A percentile compares a stretch with the other conserved stretches of the same genome.
Conservation (phyloP, 257 asterid species). For the Rehmannia glutinosa region DNA sequence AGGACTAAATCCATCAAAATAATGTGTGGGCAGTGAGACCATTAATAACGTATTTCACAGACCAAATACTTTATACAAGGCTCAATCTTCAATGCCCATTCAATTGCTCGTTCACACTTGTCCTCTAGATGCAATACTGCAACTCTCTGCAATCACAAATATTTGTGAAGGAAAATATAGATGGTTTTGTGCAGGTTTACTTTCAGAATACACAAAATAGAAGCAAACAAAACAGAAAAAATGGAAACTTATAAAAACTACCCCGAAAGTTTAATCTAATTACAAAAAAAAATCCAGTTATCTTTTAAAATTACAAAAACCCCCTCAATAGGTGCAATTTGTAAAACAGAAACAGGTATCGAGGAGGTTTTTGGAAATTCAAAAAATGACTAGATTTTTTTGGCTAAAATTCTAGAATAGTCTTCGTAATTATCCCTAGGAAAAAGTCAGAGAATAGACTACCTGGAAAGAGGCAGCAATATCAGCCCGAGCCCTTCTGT, state of each 20-base stretch:
- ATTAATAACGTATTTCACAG: conserved; percentile 2
- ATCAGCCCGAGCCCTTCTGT: conserved; percentile 81
- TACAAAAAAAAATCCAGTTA: no score
- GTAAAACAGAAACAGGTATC: no score
- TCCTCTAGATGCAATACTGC: conserved; percentile 92
- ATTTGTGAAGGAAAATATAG: neutral
- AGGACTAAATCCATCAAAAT: no score
- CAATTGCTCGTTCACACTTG: conserved; percentile 82
- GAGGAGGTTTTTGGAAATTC: no score
- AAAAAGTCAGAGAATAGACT: conserved; percentile 2
- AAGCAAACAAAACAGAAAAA: neutral
- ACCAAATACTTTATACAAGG: conserved; percentile 84
- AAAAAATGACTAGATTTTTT: no score
- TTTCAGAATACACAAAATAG: neutral
- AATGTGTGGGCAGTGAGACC: neutral
- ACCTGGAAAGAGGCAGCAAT: conserved; percentile 99
- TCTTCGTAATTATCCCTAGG: neutral
- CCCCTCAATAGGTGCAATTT: no score
- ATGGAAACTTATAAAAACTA: no score
- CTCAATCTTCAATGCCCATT: conserved; percentile 81
- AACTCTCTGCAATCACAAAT: conserved; percentile 54
- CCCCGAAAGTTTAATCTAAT: no score
- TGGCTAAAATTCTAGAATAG: no score
- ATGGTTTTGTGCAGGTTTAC: neutral
- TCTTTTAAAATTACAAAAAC: no score